A percentile compares a stretch with the other conserved stretches of the same genome.
These are phyloP conservation scores for Vitellaria paradoxa DNA, from an alignment of 179 eudicot genomes.

Conservation along the genomic window DNA sequence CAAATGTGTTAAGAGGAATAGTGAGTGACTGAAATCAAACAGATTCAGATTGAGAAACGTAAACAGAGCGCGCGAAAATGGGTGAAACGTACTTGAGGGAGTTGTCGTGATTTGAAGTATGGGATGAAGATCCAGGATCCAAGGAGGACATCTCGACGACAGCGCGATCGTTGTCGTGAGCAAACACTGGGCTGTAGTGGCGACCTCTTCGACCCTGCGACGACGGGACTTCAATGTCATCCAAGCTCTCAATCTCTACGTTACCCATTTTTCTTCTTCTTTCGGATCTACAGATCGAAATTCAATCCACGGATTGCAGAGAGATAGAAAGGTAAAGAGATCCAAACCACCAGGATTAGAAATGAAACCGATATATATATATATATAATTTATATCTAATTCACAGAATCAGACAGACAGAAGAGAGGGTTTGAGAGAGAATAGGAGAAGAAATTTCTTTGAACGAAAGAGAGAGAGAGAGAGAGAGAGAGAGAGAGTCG, in stretches of 20 bases:
- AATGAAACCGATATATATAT: background rate
- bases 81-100: background rate
- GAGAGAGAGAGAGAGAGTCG: too few relatives aligned
- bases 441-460: too few relatives aligned
- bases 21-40: background rate
- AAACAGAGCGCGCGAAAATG: background rate
- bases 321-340: background rate
- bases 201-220: constrained; percentile 35
- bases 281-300: constrained; percentile 14
- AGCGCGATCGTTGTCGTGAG: constrained; percentile 60
- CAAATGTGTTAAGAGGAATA: background rate
- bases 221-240: constrained; percentile 32
- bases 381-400: too few relatives aligned
- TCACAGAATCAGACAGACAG: too few relatives aligned
- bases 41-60: background rate
- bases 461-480: too few relatives aligned
- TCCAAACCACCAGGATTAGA: constrained; percentile 4
- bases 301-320: background rate
- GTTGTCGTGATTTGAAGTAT: constrained; percentile 17
- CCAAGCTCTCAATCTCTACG: constrained; percentile 40
- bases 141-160: constrained; percentile 75
- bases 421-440: too few relatives aligned
- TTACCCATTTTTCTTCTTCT: constrained; percentile 24
- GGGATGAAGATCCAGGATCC: constrained; percentile 45
- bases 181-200: constrained; percentile 60